Evolutionary conservation across 345 rosid genomes (phyloP).

Genomic region (Conringia planisiliqua): DNA sequence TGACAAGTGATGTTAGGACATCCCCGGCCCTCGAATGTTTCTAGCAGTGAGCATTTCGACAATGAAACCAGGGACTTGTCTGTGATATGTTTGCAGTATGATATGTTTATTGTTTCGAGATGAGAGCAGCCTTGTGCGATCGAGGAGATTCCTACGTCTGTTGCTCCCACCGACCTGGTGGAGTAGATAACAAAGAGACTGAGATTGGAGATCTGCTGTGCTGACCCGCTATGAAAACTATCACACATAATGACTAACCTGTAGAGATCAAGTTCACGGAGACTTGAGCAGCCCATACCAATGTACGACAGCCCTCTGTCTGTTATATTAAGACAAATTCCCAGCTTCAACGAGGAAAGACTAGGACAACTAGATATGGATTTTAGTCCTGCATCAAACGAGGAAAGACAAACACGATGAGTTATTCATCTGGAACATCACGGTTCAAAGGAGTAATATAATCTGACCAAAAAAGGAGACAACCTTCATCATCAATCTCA

Average conservation of each 20-base stretch:
- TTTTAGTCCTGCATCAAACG: conserved; percentile 37
- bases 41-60: conserved; percentile 37
- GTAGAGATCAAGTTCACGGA: conserved; percentile 48
- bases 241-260: too few relatives aligned
- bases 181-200: not conserved
- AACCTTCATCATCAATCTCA: conserved; percentile 45
- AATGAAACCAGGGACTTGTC: conserved; percentile 39
- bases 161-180: conserved; percentile 36
- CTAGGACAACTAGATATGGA: conserved; percentile 41
- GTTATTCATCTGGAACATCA: not conserved
- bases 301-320: conserved; percentile 40
- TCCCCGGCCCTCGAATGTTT: conserved; percentile 43
- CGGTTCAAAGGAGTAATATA: not conserved
- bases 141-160: conserved; percentile 35
- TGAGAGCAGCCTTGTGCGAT: conserved; percentile 34
- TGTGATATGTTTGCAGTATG: conserved; percentile 42
- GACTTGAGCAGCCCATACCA: conserved; percentile 37
- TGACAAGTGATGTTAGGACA: conserved; percentile 39
- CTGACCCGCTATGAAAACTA: not conserved
- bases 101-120: conserved; percentile 42
- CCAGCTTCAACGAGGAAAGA: conserved; percentile 41
- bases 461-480: not conserved
- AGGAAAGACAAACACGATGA: not conserved
- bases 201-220: not conserved
- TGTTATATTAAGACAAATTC: conserved; percentile 43